Conservation (phyloP, 345 rosid genomes). For the Aquilaria malaccensis region DNA sequence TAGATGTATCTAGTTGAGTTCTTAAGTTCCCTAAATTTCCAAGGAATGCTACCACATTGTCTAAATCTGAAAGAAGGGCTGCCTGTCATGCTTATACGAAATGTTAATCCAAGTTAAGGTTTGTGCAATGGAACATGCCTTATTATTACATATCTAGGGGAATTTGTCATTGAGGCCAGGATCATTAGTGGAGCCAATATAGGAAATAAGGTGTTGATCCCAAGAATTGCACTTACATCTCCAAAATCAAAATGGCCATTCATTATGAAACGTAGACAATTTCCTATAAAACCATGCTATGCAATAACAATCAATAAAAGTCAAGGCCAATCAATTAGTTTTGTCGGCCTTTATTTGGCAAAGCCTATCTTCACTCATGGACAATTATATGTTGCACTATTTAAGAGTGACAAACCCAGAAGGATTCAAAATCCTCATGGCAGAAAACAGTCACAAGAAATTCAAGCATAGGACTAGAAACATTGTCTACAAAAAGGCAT, state of each 20-base stretch:
- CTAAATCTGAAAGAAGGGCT: background rate
- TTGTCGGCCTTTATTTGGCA: conserved; percentile 2
- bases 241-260: background rate
- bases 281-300: background rate
- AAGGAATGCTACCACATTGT: background rate
- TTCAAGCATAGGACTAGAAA: no score
- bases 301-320: conserved; percentile 7
- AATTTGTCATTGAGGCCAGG: background rate
- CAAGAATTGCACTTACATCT: background rate
- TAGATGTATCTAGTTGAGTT: no score
- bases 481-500: no score
- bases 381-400: background rate
- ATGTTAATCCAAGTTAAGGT: background rate
- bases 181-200: no score
- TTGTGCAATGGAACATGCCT: background rate
- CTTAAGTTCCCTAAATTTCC: background rate
- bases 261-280: background rate
- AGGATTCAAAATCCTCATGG: no score
- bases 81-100: background rate
- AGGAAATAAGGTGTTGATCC: background rate
- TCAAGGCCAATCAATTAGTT: conserved; percentile 2
- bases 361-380: background rate
- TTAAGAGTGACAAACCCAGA: background rate
- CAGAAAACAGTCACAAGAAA: no score
- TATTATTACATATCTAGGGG: background rate